These are phyloP conservation scores for Pleomassaria siparia DNA, from an alignment of 2,329 filamentous ascomycete genomes.

Conservation along the genomic window DNA sequence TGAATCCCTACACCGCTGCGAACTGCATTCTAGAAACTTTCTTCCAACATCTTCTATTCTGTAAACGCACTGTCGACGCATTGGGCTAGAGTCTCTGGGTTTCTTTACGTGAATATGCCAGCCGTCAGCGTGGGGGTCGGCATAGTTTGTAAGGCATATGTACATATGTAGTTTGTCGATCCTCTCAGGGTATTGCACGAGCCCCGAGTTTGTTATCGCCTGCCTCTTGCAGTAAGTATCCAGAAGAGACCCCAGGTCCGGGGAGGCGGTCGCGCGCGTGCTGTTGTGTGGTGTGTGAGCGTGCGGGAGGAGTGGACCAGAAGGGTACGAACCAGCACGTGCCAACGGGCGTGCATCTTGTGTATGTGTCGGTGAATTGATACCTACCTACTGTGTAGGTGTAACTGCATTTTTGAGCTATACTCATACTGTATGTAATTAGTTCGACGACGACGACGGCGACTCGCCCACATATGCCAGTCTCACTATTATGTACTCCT, in stretches of 20 bases:
- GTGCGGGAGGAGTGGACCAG: not conserved
- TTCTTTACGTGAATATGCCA: not conserved
- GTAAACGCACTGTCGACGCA: not conserved
- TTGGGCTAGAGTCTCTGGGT: not conserved
- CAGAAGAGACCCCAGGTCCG: slow-evolving; percentile 17
- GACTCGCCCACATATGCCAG: too few relatives aligned
- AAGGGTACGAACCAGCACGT: not conserved
- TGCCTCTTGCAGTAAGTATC: slow-evolving; percentile 21
- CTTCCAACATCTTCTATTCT: not conserved
- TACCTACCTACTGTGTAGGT: too few relatives aligned
- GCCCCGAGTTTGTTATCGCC: slow-evolving; percentile 3
- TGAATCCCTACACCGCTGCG: too few relatives aligned
- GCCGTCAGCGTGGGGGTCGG: not conserved
- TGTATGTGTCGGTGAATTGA: too few relatives aligned
- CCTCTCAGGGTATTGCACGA: too few relatives aligned
- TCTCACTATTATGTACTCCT: too few relatives aligned
- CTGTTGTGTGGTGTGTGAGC: slow-evolving; percentile 6
- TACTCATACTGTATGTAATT: too few relatives aligned
- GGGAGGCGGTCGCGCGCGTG: slow-evolving; percentile 14
- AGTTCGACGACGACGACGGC: too few relatives aligned
- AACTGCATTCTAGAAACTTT: too few relatives aligned
- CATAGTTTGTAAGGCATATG: too few relatives aligned
- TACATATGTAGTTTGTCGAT: too few relatives aligned
- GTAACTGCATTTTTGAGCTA: too few relatives aligned
- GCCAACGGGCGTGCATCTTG: not conserved